A percentile compares a stretch with the other conserved stretches of the same genome.
Evolutionary conservation across 164 flowering plant species (phyloP).

Genomic region (Piper betle): DNA sequence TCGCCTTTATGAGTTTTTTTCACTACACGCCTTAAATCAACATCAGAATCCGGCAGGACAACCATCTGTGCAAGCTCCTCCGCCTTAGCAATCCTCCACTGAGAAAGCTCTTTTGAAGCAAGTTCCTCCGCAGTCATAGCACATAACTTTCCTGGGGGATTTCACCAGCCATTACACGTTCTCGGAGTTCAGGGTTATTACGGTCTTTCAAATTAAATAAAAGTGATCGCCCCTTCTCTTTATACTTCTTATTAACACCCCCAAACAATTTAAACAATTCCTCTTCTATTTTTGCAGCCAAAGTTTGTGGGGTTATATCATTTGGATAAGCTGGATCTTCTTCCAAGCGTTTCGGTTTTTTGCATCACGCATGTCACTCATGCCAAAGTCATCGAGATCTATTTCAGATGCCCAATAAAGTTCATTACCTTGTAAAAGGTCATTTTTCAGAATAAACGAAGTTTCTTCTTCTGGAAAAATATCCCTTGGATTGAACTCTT

Average conservation of each 20-base stretch:
- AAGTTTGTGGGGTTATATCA: constrained; percentile 24
- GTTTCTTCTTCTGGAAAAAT: constrained; percentile 41
- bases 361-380: constrained; percentile 14
- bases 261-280: constrained; percentile 87
- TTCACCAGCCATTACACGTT: constrained; percentile 78
- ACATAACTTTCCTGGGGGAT: constrained; percentile 78
- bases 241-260: constrained; percentile 95
- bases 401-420: constrained; percentile 75
- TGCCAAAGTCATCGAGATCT: constrained; percentile 18
- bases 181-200: constrained; percentile 84
- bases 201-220: constrained; percentile 88
- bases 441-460: constrained; percentile 68
- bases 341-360: constrained; percentile 18
- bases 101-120: constrained; percentile 91
- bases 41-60: constrained; percentile 75
- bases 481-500: constrained; percentile 30
- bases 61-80: constrained; percentile 92
- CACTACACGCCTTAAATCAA: constrained; percentile 87
- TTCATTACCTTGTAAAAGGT: constrained; percentile 85
- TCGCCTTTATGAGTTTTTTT: constrained; percentile 98
- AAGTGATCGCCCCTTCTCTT: constrained; percentile 92
- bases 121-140: constrained; percentile 97
- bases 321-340: constrained; percentile 4
- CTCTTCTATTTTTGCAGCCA: constrained; percentile 70
- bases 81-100: constrained; percentile 98